Evolutionary conservation across 257 asterid species (phyloP).

Genomic region (Solanum pennellii): DNA sequence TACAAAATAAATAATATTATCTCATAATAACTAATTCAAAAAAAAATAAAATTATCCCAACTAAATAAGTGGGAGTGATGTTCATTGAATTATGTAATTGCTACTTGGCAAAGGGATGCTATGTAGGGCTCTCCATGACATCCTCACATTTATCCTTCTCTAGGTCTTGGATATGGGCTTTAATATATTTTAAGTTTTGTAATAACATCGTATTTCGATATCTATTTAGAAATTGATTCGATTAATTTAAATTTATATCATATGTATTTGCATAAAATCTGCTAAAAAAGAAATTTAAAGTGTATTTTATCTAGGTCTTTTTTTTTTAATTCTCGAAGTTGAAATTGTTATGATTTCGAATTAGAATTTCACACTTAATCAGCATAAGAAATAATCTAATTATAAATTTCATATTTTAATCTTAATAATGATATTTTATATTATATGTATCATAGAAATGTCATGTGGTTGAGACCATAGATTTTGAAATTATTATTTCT

Average conservation of each 20-base stretch:
- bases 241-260: background rate
- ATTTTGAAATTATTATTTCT: background rate
- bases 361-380: background rate
- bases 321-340: background rate
- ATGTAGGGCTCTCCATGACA: background rate
- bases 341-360: rapidly evolving
- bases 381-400: background rate
- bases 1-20: background rate
- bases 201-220: background rate
- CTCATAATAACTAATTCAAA: background rate
- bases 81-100: background rate
- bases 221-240: rapidly evolving
- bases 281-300: background rate
- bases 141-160: background rate
- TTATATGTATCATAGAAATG: background rate
- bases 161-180: background rate
- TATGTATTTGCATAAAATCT: background rate
- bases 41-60: background rate
- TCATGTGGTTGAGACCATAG: background rate
- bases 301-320: too few relatives aligned
- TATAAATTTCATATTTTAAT: background rate
- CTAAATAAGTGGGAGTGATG: background rate
- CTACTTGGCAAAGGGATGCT: background rate
- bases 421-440: background rate
- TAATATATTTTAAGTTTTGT: background rate